phyloP scores from a whole-genome alignment of 441 rosid species.

The Brassica hybrid region DNA sequence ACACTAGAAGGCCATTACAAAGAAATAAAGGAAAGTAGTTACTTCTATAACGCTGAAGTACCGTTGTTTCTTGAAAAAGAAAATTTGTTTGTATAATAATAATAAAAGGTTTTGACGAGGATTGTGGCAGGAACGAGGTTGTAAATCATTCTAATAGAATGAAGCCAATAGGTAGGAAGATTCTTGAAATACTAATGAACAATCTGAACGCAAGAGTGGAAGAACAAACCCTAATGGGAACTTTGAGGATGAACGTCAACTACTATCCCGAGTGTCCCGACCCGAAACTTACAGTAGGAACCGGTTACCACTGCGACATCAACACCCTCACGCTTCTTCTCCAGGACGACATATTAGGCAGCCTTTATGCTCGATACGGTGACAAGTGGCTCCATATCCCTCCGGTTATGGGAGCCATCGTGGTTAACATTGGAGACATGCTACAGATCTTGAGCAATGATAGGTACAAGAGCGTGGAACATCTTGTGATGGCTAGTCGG shows the following conservation, averaged over 20 bases:
- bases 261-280: slow-evolving; percentile 50
- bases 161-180: slow-evolving; percentile 38
- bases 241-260: slow-evolving; percentile 33
- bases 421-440: slow-evolving; percentile 48
- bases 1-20: too few relatives aligned
- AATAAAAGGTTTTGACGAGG: neutral
- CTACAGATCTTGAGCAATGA: slow-evolving; percentile 55
- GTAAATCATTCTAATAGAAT: slow-evolving; percentile 43
- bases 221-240: slow-evolving; percentile 36
- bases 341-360: slow-evolving; percentile 49
- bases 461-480: slow-evolving; percentile 50
- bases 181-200: slow-evolving; percentile 43
- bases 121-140: slow-evolving; percentile 42
- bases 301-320: slow-evolving; percentile 51
- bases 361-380: slow-evolving; percentile 42
- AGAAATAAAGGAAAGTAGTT: too few relatives aligned
- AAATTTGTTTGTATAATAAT: neutral
- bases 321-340: slow-evolving; percentile 50
- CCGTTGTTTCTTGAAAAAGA: neutral
- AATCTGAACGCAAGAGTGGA: slow-evolving; percentile 40
- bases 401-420: slow-evolving; percentile 45
- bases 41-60: too few relatives aligned
- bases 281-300: slow-evolving; percentile 47
- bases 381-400: slow-evolving; percentile 50
- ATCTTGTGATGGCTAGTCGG: slow-evolving; percentile 39